These are phyloP conservation scores for Hagleromyces aurorensis DNA, from an alignment of 805 yeast genomes.

Conservation along the genomic window DNA sequence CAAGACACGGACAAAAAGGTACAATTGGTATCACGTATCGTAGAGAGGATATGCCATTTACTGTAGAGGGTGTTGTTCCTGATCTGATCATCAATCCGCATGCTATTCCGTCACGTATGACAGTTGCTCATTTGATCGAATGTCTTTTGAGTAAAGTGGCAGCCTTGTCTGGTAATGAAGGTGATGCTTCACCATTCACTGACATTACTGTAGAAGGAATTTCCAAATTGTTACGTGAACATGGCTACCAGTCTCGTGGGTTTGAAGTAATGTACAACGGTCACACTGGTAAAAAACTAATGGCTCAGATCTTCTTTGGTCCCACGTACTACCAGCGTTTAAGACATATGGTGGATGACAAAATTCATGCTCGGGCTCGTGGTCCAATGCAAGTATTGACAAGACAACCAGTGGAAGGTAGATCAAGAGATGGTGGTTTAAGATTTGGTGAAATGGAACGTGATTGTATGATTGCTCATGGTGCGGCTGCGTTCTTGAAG, in stretches of 20 bases:
- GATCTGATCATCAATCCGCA: conserved; percentile 97
- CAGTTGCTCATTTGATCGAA: conserved; percentile 98
- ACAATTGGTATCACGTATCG: conserved; percentile 98
- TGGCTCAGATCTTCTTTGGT: conserved; percentile 99
- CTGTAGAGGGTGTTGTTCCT: conserved; percentile 92
- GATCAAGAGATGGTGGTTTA: conserved; percentile 98
- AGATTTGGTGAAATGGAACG: conserved; percentile 99
- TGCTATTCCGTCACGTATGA: conserved; percentile 99
- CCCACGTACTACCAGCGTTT: conserved; percentile 98
- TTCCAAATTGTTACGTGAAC: conserved; percentile 83
- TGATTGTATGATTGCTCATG: conserved; percentile 99
- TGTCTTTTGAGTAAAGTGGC: conserved; percentile 94
- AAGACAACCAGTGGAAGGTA: conserved; percentile 98
- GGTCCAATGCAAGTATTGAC: conserved; percentile 98
- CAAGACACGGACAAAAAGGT: conserved; percentile 99
- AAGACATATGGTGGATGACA: conserved; percentile 99
- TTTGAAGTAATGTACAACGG: conserved; percentile 98
- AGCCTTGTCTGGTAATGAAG: conserved; percentile 90
- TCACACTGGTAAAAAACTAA: conserved; percentile 94
- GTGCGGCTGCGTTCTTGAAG: conserved; percentile 96
- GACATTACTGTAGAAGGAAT: conserved; percentile 98
- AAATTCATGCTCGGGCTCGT: conserved; percentile 98
- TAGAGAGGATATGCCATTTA: conserved; percentile 98
- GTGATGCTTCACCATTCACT: conserved; percentile 98
- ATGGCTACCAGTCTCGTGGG: conserved; percentile 97